Percentiles rank a stretch among this genome's conserved stretches.
phyloP scores from a whole-genome alignment of 179 eudicot genomes.

The Drosera spatulata region DNA sequence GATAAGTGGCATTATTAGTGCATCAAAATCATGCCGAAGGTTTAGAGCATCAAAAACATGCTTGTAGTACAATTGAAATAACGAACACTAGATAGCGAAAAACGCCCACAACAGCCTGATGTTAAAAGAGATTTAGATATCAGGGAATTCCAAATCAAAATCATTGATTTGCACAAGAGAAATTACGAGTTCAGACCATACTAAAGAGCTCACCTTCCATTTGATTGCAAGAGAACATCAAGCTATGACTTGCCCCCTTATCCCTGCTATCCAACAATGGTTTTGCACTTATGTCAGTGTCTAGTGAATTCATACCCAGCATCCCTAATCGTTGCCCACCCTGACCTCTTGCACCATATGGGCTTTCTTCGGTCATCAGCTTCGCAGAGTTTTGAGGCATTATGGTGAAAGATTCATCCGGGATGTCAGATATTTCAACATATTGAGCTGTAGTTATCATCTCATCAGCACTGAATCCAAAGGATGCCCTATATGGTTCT shows the following conservation, averaged over 20 bases:
- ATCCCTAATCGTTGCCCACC: conserved; percentile 25
- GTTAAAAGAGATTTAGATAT: too few relatives aligned
- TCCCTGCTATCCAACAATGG: conserved; percentile 17
- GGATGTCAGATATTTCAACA: conserved; percentile 83
- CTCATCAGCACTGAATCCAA: conserved; percentile 99
- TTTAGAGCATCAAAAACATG: too few relatives aligned
- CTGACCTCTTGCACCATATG: conserved; percentile 20
- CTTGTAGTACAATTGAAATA: too few relatives aligned
- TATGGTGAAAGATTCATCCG: conserved; percentile 76
- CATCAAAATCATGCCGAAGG: too few relatives aligned
- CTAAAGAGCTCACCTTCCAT: conserved; percentile 32
- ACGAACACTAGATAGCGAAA: too few relatives aligned
- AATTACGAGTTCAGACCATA: not conserved
- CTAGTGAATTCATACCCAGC: conserved; percentile 18
- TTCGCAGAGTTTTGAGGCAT: conserved; percentile 53
- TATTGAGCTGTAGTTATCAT: conserved; percentile 76
- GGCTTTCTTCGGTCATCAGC: conserved; percentile 27
- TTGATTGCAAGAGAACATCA: conserved; percentile 17
- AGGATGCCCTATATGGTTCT: conserved; percentile 96
- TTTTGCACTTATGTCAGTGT: conserved; percentile 22
- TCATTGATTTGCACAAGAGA: not conserved
- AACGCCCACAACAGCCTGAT: too few relatives aligned
- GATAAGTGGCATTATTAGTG: too few relatives aligned
- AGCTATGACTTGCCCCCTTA: conserved; percentile 13
- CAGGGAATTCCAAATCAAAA: too few relatives aligned